Base-by-base conservation (phyloP, 192 early-diverging fungal genomes). In the Backusella psychrophila region DNA sequence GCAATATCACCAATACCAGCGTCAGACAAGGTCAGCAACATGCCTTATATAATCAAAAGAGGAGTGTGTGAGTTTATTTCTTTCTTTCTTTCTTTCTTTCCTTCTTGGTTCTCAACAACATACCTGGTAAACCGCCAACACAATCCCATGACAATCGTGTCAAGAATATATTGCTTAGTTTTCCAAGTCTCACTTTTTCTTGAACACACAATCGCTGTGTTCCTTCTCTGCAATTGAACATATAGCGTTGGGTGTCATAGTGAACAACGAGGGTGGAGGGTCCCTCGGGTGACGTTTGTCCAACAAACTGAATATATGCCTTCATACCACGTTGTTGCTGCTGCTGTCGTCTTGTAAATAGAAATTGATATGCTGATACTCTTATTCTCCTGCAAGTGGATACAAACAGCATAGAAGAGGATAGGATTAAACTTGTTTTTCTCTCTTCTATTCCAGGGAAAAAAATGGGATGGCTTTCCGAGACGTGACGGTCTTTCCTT, bases 171-270 rank as follows among this genome's bases (percentile, higher is more conserved):
- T 91, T 90, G 39, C 87, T 87, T 34, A 94, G 72, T 83, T 95
- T 97, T 49, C 84, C 81, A 34, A 95, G 81, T 31, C 89, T 89
- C 59, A 93, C 78, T 70, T 86, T 89, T 72, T 95, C 88, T 81
- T 97, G 93, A 77, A 91, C 83, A 78, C 92, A 90, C 38, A 97
- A 80, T 52, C 97, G 89, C 82, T 98, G 97, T 2, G 90, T 92
- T 29, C 95, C 96, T 80, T 98, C 97, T 59, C 92, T 87, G 79
- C 94, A 96, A 85, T 98, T 98, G 88, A 98, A 94, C 82, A 98
- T 85, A 75, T 97, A 97, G 35, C 93, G 85, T 59, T 93, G 87
- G 9, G 71, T 74, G 66, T 94, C 90, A 83, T 95, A 93, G 72
- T 93, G 86, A 31, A 95, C 82, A 68, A 97, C 73, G 42, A 98